Conservation (phyloP, 441 rosid genomes). For the Eugenia klotzschiana region DNA sequence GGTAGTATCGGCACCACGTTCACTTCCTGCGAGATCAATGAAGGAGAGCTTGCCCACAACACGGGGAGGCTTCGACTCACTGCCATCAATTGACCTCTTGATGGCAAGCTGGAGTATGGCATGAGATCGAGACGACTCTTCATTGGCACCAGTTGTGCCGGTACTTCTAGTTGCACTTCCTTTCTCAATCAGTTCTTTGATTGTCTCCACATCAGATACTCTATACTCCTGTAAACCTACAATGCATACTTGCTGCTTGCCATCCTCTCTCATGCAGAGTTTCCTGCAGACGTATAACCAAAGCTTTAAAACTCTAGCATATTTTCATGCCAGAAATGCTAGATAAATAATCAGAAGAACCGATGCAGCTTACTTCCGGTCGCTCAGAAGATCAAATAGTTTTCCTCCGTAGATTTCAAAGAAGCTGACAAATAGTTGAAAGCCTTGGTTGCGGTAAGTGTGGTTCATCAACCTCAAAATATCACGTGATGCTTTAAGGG, state of each 20-base stretch:
- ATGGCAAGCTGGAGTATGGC: constrained; percentile 96
- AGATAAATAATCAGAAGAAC: constrained; percentile 2
- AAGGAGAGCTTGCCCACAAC: constrained; percentile 92
- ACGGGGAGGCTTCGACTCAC: constrained; percentile 67
- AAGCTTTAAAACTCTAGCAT: neutral
- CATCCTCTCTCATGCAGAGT: constrained; percentile 98
- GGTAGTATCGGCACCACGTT: constrained; percentile 98
- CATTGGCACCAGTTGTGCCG: constrained; percentile 97
- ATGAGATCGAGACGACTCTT: constrained; percentile 98
- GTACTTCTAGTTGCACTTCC: constrained; percentile 83
- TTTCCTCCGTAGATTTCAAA: constrained; percentile 98
- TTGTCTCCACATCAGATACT: constrained; percentile 83
- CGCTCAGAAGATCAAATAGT: constrained; percentile 78
- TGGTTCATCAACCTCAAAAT: constrained; percentile 90
- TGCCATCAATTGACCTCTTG: constrained; percentile 71
- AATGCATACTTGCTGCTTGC: constrained; percentile 97
- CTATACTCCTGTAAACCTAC: constrained; percentile 91
- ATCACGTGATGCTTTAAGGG: constrained; percentile 84
- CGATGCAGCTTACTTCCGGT: constrained; percentile 60
- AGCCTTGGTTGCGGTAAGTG: constrained; percentile 75
- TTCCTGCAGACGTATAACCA: constrained; percentile 36
- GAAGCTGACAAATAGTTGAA: constrained; percentile 87
- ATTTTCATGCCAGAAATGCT: neutral
- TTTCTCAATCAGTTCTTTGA: constrained; percentile 85
- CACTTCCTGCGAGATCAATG: constrained; percentile 99